Evolutionary conservation across 768 basidiomycete genomes (phyloP).

Genomic region (Rhizopogon vesiculosus): DNA sequence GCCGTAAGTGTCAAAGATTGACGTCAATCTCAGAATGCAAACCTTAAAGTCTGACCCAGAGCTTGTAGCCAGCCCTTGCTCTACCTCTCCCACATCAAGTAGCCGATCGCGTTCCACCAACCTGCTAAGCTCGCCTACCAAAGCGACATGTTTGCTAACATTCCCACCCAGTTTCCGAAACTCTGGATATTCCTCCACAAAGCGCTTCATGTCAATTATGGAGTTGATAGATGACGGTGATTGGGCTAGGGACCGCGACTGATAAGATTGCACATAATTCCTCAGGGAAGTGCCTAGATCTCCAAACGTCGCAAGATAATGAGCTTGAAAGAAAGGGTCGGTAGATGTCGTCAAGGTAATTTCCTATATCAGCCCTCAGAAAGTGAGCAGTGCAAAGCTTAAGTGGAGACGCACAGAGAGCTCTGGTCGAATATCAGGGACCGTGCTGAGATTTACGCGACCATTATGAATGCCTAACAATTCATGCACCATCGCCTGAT

Average conservation of each 20-base stretch:
- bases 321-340: slow-evolving; percentile 90
- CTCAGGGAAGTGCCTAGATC: slow-evolving; percentile 91
- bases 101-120: slow-evolving; percentile 83
- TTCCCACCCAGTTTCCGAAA: slow-evolving; percentile 95
- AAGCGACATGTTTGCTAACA: slow-evolving; percentile 96
- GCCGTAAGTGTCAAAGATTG: neutral
- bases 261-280: slow-evolving; percentile 91
- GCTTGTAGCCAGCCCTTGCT: slow-evolving; percentile 92
- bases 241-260: slow-evolving; percentile 73
- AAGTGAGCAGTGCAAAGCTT: slow-evolving; percentile 5
- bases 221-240: slow-evolving; percentile 84
- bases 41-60: slow-evolving; percentile 89
- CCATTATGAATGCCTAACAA: slow-evolving; percentile 91
- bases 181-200: slow-evolving; percentile 98
- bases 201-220: slow-evolving; percentile 93
- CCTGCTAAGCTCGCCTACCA: slow-evolving; percentile 94
- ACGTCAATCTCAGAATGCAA: slow-evolving; percentile 13
- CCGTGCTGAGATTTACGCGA: slow-evolving; percentile 76
- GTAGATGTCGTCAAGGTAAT: slow-evolving; percentile 87
- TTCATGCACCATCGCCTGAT: slow-evolving; percentile 99
- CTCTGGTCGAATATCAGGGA: slow-evolving; percentile 85
- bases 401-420: slow-evolving; percentile 49
- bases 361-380: slow-evolving; percentile 50
- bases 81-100: slow-evolving; percentile 88
- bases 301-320: slow-evolving; percentile 91